Conservation (phyloP, 2,329 filamentous ascomycete genomes). For the Nannizzia gypsea region DNA sequence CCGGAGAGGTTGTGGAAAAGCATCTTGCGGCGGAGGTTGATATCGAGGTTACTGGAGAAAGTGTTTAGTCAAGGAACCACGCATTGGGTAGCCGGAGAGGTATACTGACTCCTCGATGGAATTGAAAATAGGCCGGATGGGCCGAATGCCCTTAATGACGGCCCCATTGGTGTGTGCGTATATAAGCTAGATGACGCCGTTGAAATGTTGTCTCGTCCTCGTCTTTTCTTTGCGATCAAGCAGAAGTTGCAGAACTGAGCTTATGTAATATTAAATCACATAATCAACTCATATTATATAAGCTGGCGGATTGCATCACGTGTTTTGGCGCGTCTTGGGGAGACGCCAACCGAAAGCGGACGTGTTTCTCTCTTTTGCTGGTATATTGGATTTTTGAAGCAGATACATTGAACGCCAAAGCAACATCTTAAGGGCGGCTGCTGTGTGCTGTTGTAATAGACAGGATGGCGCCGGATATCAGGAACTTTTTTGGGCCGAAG, state of each 20-base stretch:
- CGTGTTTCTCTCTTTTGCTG: neutral
- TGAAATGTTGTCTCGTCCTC: neutral
- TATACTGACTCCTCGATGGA: conserved; percentile 25
- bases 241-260: neutral
- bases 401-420: neutral
- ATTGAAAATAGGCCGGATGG: conserved; percentile 26
- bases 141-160: conserved; percentile 26
- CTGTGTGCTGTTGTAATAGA: neutral
- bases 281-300: neutral
- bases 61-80: conserved; percentile 6
- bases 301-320: conserved; percentile 3
- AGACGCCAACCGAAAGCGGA: conserved; percentile 2
- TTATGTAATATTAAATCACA: neutral
- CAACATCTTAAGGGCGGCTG: neutral
- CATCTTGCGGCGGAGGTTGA: conserved; percentile 40
- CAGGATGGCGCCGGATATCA: conserved; percentile 71
- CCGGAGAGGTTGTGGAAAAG: conserved; percentile 59
- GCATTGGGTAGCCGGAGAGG: neutral
- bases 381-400: neutral
- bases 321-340: conserved; percentile 12
- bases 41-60: conserved; percentile 18
- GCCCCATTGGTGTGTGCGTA: conserved; percentile 20
- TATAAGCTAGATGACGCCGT: neutral
- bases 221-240: neutral
- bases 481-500: conserved; percentile 79